A percentile compares a stretch with the other conserved stretches of the same genome.
phyloP scores from a whole-genome alignment of 202 grass and related monocot species.

The Miscanthus sacchariflorus region DNA sequence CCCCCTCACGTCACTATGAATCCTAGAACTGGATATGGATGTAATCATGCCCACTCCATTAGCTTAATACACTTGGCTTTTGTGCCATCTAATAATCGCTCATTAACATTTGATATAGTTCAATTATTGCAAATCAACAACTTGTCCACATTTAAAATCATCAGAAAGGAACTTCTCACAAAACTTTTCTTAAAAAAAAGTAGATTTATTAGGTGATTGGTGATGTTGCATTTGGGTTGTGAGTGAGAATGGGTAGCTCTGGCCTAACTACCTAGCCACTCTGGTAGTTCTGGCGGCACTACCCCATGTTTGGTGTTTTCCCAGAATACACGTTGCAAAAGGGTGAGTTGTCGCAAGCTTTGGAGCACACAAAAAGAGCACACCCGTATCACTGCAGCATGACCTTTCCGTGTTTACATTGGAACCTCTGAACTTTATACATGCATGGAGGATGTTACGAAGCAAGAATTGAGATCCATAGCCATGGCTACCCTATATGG shows the following conservation, averaged over 20 bases:
- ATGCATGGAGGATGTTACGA: conserved; percentile 20
- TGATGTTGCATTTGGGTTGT: conserved; percentile 4
- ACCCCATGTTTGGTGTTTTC: conserved; percentile 48
- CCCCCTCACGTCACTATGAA: conserved; percentile 24
- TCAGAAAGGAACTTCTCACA: conserved; percentile 3
- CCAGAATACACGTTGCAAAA: conserved; percentile 46
- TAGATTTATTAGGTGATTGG: background rate
- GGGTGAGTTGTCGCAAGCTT: conserved; percentile 41
- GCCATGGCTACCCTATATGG: background rate
- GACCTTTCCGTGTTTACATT: conserved; percentile 45
- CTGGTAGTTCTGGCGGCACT: conserved; percentile 54
- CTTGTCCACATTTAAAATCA: conserved; percentile 29
- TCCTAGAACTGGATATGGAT: conserved; percentile 25
- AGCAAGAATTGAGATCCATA: conserved; percentile 21
- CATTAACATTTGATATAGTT: conserved; percentile 15
- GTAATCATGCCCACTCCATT: conserved; percentile 22
- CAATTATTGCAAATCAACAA: conserved; percentile 16
- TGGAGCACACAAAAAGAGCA: conserved; percentile 40
- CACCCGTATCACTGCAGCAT: conserved; percentile 45
- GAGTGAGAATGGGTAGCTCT: conserved; percentile 38
- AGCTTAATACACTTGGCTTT: conserved; percentile 10
- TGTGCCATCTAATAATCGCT: background rate
- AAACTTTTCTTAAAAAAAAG: conserved; percentile 7
- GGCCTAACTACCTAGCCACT: background rate
- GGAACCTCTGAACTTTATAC: conserved; percentile 38